A percentile compares a stretch with the other conserved stretches of the same genome.
Evolutionary conservation across 208 protist species (phyloP).

Genomic region (Acanthamoeba lenticulata): DNA sequence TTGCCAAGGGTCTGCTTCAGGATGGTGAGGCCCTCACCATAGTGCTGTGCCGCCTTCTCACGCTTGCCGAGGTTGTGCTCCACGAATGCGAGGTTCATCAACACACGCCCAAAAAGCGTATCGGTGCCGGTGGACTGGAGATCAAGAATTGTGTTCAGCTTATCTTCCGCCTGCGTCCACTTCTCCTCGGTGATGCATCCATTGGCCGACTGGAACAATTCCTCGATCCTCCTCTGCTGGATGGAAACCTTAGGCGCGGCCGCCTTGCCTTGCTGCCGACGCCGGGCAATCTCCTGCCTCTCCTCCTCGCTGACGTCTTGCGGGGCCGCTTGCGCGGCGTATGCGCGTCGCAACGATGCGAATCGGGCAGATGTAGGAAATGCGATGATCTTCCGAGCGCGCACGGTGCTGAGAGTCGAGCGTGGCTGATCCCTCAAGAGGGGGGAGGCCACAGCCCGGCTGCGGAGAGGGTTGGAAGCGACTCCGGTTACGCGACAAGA

Average conservation of each 20-base stretch:
- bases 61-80: constrained; percentile 22
- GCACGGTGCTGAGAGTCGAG: background rate
- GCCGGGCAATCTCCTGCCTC: background rate
- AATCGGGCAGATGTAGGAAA: background rate
- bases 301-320: constrained; percentile 3
- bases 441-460: too few relatives aligned
- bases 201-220: background rate
- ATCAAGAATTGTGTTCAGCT: background rate
- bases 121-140: background rate
- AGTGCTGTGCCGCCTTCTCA: background rate
- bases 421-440: too few relatives aligned
- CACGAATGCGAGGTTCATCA: constrained; percentile 3
- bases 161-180: background rate
- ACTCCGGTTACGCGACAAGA: too few relatives aligned
- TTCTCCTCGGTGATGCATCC: background rate
- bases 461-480: too few relatives aligned
- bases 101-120: background rate
- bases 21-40: background rate
- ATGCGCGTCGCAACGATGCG: background rate
- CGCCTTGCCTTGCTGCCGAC: background rate
- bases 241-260: background rate
- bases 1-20: background rate
- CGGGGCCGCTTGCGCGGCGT: background rate
- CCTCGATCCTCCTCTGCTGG: background rate
- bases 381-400: too few relatives aligned